A percentile compares a stretch with the other conserved stretches of the same genome.
phyloP scores from a whole-genome alignment of 1,139 yeast genomes.

The Meyerozyma guilliermondii region DNA sequence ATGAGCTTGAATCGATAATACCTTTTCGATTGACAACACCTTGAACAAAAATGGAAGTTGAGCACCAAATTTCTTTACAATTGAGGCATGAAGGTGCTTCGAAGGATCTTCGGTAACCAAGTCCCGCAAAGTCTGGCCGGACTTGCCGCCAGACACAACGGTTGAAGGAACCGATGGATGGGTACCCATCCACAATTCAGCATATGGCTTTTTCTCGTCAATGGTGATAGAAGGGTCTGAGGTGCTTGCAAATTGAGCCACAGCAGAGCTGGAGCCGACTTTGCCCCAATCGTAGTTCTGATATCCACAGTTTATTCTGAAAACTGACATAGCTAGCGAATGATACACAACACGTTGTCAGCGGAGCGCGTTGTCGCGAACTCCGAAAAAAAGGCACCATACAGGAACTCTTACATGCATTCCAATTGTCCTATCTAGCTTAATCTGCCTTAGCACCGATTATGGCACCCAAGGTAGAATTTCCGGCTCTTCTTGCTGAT shows the following conservation, averaged over 20 bases:
- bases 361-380: neutral
- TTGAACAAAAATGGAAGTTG: slow-evolving; percentile 91
- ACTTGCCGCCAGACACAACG: slow-evolving; percentile 34
- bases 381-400: neutral
- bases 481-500: neutral
- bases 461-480: neutral
- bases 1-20: slow-evolving; percentile 93
- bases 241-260: slow-evolving; percentile 76
- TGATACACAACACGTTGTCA: slow-evolving; percentile 1
- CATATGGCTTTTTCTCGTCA: slow-evolving; percentile 75
- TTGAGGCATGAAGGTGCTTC: slow-evolving; percentile 48
- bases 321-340: slow-evolving; percentile 12
- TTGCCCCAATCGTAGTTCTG: slow-evolving; percentile 88
- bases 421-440: neutral
- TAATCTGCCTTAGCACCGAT: slow-evolving; percentile 1
- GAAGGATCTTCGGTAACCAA: slow-evolving; percentile 59
- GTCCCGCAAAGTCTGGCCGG: slow-evolving; percentile 55
- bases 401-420: neutral
- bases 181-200: slow-evolving; percentile 98
- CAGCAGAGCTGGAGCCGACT: slow-evolving; percentile 77
- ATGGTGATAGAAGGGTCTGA: slow-evolving; percentile 60
- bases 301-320: slow-evolving; percentile 51
- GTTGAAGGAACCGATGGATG: slow-evolving; percentile 90
- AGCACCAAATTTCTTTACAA: slow-evolving; percentile 64
- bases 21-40: slow-evolving; percentile 88